A percentile compares a stretch with the other conserved stretches of the same genome.
These are phyloP conservation scores for Phytopythium sindhum DNA, from an alignment of 352 stramenopile genomes.

Conservation along the genomic window DNA sequence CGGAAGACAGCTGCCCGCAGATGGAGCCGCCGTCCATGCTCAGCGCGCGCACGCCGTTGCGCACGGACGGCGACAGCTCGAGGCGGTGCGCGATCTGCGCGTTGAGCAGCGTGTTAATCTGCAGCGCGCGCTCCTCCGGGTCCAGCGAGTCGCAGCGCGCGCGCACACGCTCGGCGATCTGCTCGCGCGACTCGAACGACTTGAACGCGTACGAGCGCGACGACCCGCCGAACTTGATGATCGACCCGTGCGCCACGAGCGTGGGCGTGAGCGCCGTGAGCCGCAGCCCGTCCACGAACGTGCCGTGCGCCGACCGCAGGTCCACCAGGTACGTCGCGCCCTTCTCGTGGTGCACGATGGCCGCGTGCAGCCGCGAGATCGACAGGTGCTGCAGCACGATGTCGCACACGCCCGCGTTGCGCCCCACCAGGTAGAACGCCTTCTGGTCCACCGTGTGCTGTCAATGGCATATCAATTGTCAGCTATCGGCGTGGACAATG, in stretches of 20 bases:
- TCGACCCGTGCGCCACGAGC: slow-evolving; percentile 54
- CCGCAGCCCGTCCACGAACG: slow-evolving; percentile 63
- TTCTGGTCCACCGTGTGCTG: slow-evolving; percentile 81
- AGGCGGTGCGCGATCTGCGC: slow-evolving; percentile 70
- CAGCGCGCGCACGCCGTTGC: slow-evolving; percentile 31
- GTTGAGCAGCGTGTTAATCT: slow-evolving; percentile 84
- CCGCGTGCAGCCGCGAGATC: slow-evolving; percentile 74
- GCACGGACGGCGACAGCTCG: slow-evolving; percentile 54
- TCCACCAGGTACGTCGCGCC: slow-evolving; percentile 76
- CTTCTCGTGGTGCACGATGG: slow-evolving; percentile 71
- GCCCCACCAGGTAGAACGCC: slow-evolving; percentile 68
- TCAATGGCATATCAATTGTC: slow-evolving; percentile 5
- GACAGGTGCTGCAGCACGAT: slow-evolving; percentile 83
- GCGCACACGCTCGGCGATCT: slow-evolving; percentile 62
- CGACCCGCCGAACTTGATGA: slow-evolving; percentile 74
- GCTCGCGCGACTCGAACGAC: slow-evolving; percentile 69
- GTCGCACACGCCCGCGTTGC: slow-evolving; percentile 71
- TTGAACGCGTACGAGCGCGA: slow-evolving; percentile 84
- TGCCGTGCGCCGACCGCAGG: slow-evolving; percentile 73
- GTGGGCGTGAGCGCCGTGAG: slow-evolving; percentile 65
- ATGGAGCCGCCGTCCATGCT: background rate
- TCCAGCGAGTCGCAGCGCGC: slow-evolving; percentile 43
- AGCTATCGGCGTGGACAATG: no score
- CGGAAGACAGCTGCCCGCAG: background rate
- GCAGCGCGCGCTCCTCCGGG: slow-evolving; percentile 51